These are phyloP conservation scores for Phytophthora rubi DNA, from an alignment of 352 stramenopile species.

Conservation along the genomic window DNA sequence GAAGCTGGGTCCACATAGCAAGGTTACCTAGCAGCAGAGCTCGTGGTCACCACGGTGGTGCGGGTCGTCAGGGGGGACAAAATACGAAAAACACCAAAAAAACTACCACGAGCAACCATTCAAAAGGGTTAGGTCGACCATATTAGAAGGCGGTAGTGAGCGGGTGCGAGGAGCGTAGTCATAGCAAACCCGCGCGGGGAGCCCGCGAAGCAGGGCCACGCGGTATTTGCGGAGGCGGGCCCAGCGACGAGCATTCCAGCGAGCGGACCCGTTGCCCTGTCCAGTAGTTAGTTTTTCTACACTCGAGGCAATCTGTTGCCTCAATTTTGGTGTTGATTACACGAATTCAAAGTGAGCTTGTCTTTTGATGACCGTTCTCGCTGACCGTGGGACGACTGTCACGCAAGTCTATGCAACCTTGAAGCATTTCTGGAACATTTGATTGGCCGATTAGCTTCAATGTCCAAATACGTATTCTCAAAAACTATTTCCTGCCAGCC, in stretches of 20 bases:
- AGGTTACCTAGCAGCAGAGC: background rate
- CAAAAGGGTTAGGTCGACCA: too few relatives aligned
- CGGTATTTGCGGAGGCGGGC: too few relatives aligned
- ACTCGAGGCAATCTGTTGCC: background rate
- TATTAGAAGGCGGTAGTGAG: too few relatives aligned
- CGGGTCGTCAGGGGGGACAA: background rate
- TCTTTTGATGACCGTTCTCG: background rate
- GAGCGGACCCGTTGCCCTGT: too few relatives aligned
- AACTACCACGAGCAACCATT: too few relatives aligned
- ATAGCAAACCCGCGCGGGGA: too few relatives aligned
- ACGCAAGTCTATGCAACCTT: constrained; percentile 1
- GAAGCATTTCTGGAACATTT: background rate
- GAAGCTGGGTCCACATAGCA: background rate
- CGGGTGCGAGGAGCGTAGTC: too few relatives aligned
- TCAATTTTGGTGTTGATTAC: background rate
- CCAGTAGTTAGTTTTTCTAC: too few relatives aligned
- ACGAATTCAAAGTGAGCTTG: background rate
- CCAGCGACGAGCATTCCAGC: too few relatives aligned
- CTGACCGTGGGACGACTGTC: background rate
- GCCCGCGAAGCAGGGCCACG: too few relatives aligned
- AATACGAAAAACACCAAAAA: too few relatives aligned
- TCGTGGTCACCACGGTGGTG: background rate
- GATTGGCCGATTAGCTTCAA: background rate
- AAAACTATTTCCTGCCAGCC: background rate
- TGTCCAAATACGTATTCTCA: background rate